Percentiles rank a stretch among this genome's conserved stretches.
Evolutionary conservation across 2,329 filamentous ascomycete genomes (phyloP).

Genomic region (Nakataea oryzae): DNA sequence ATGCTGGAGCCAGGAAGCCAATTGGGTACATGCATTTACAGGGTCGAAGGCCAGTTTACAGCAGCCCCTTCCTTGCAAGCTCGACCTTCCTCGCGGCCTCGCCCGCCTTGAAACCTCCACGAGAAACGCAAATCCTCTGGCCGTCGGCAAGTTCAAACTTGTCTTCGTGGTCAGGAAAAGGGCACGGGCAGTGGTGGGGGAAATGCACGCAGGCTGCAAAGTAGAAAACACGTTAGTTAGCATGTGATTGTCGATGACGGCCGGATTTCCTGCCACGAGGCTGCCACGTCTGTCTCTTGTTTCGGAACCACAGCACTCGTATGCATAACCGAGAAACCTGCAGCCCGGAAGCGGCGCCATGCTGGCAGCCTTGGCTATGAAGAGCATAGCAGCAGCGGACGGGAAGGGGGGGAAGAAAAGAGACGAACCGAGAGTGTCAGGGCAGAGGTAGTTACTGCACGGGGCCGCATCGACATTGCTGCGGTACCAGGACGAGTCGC

Average conservation of each 20-base stretch:
- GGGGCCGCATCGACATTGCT: slow-evolving; percentile 45
- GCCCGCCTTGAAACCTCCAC: slow-evolving; percentile 61
- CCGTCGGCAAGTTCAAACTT: slow-evolving; percentile 69
- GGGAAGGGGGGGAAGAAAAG: background rate
- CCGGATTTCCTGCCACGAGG: no score
- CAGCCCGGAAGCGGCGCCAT: background rate
- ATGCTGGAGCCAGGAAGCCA: no score
- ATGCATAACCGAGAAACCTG: background rate
- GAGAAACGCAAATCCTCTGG: slow-evolving; percentile 62
- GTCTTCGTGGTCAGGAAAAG: slow-evolving; percentile 66
- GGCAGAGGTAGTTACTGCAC: slow-evolving; percentile 90
- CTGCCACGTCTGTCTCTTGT: no score
- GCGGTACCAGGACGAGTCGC: slow-evolving; percentile 69
- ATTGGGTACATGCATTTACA: background rate
- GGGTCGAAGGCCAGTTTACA: slow-evolving; percentile 33
- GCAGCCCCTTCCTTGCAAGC: slow-evolving; percentile 65
- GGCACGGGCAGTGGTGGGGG: slow-evolving; percentile 93
- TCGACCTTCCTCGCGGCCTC: slow-evolving; percentile 70
- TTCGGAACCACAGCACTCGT: background rate
- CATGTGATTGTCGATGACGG: background rate
- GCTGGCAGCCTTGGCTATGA: background rate
- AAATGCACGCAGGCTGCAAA: slow-evolving; percentile 77
- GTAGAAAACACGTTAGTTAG: background rate
- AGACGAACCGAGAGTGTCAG: slow-evolving; percentile 59
- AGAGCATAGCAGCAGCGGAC: background rate